phyloP scores from a whole-genome alignment of 106 monocot species.

The Dendrobium nobile region DNA sequence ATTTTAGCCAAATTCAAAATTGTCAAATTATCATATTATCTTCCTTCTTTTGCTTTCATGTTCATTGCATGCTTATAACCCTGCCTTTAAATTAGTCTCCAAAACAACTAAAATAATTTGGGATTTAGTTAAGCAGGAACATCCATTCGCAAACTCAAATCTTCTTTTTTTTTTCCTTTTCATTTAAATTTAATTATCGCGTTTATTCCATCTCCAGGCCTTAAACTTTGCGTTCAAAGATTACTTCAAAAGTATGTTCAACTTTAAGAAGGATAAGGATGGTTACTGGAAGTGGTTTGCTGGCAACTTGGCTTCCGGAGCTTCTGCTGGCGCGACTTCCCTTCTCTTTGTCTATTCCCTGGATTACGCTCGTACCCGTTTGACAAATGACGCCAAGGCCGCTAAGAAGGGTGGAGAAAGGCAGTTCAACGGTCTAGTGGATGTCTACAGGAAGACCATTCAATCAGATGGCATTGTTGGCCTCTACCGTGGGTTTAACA shows the following conservation, averaged over 20 bases:
- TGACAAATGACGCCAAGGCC: conserved; percentile 46
- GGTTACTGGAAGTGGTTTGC: conserved; percentile 59
- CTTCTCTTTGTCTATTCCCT: conserved; percentile 52
- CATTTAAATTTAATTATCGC: not conserved
- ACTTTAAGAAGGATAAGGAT: conserved; percentile 51
- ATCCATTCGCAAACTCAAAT: not conserved
- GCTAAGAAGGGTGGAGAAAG: conserved; percentile 46
- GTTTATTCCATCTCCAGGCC: conserved; percentile 17
- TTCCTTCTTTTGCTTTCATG: too few species aligned
- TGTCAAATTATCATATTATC: too few species aligned
- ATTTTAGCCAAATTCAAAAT: too few species aligned
- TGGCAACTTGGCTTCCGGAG: conserved; percentile 57
- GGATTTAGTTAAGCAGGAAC: too few species aligned
- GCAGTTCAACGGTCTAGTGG: conserved; percentile 52
- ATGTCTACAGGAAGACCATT: conserved; percentile 46
- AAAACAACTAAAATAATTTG: not conserved
- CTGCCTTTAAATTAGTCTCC: not conserved
- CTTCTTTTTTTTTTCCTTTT: not conserved
- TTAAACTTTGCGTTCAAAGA: conserved; percentile 68
- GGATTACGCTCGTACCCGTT: conserved; percentile 48
- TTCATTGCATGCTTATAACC: not conserved
- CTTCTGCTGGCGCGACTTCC: conserved; percentile 48
- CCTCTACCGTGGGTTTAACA: conserved; percentile 51
- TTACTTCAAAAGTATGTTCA: conserved; percentile 54
- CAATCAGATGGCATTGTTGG: conserved; percentile 43